Percentiles rank a stretch among this genome's conserved stretches.
phyloP scores from a whole-genome alignment of 768 basidiomycete genomes.

The Boletus pseudopeckii region DNA sequence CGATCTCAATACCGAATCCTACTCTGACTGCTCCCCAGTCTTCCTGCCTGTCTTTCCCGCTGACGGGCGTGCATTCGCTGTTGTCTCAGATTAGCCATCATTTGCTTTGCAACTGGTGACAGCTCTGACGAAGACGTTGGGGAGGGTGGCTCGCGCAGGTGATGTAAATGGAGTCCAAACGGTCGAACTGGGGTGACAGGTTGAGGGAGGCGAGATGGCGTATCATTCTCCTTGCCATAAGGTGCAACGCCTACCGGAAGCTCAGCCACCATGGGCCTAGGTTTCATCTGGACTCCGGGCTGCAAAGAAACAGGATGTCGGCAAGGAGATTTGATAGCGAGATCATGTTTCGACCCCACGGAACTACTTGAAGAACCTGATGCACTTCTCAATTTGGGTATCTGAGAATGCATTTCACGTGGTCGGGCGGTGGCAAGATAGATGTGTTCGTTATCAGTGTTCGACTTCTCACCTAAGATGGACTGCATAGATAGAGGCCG shows the following conservation, averaged over 20 bases:
- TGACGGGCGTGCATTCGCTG: slow-evolving; percentile 35
- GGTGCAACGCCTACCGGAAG: no score
- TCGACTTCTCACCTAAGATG: slow-evolving; percentile 16
- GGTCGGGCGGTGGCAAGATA: slow-evolving; percentile 1
- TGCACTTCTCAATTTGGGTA: slow-evolving; percentile 27
- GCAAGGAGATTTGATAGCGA: background rate
- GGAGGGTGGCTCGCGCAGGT: slow-evolving; percentile 41
- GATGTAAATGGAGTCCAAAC: slow-evolving; percentile 35
- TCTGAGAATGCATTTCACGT: slow-evolving; percentile 23
- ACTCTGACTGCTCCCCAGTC: slow-evolving; percentile 31
- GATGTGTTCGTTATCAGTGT: slow-evolving; percentile 4
- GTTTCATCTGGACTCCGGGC: background rate
- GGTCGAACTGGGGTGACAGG: slow-evolving; percentile 43
- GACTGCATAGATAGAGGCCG: background rate
- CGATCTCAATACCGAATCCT: slow-evolving; percentile 27
- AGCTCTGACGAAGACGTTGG: slow-evolving; percentile 72
- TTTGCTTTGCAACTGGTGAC: slow-evolving; percentile 61
- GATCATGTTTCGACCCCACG: slow-evolving; percentile 11
- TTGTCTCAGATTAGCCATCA: slow-evolving; percentile 62
- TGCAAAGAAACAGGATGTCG: slow-evolving; percentile 8
- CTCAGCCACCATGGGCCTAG: background rate
- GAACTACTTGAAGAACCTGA: slow-evolving; percentile 28
- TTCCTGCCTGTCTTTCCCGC: slow-evolving; percentile 30
- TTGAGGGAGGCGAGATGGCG: slow-evolving; percentile 32
- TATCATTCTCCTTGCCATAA: slow-evolving; percentile 24